A percentile compares a stretch with the other conserved stretches of the same genome.
These are phyloP conservation scores for Phytopythium helicoides DNA, from an alignment of 352 stramenopile genomes.

Conservation along the genomic window DNA sequence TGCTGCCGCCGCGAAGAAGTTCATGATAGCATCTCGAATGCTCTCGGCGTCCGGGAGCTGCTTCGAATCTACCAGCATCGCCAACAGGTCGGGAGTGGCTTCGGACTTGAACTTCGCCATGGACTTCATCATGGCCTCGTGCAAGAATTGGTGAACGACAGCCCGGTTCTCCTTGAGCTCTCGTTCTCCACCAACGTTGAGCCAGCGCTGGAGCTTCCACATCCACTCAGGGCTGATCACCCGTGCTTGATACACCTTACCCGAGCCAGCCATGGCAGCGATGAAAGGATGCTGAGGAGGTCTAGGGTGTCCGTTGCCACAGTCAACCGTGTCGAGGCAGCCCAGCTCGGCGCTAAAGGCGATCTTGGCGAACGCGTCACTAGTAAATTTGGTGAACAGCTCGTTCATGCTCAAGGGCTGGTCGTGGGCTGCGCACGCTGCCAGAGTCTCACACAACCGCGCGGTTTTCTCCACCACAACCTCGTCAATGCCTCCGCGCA, in stretches of 20 bases:
- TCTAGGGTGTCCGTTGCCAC: no score
- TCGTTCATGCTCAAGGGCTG: constrained; percentile 25
- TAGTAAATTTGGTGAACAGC: constrained; percentile 19
- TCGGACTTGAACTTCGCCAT: constrained; percentile 14
- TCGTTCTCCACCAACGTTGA: constrained; percentile 29
- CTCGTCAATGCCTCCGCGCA: constrained; percentile 41
- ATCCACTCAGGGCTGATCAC: constrained; percentile 39
- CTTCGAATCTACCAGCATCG: constrained; percentile 6
- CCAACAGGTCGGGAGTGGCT: constrained; percentile 5
- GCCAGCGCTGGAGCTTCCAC: constrained; percentile 38
- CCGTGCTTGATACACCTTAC: no score
- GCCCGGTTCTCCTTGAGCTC: constrained; percentile 21
- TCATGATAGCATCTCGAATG: constrained; percentile 53
- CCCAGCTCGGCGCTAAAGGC: constrained; percentile 65
- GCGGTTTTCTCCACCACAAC: constrained; percentile 27
- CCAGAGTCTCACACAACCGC: constrained; percentile 23
- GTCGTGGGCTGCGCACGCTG: constrained; percentile 5
- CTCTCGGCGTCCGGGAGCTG: constrained; percentile 35
- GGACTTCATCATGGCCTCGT: constrained; percentile 31
- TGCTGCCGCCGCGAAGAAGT: constrained; percentile 42
- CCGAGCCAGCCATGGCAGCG: no score
- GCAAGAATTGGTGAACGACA: constrained; percentile 20
- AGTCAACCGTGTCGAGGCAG: constrained; percentile 20
- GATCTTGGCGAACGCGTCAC: constrained; percentile 60
- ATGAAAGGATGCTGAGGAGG: constrained; percentile 40